These are phyloP conservation scores for Periglandula ipomoeae DNA, from an alignment of 2,329 filamentous ascomycete genomes.

Conservation along the genomic window DNA sequence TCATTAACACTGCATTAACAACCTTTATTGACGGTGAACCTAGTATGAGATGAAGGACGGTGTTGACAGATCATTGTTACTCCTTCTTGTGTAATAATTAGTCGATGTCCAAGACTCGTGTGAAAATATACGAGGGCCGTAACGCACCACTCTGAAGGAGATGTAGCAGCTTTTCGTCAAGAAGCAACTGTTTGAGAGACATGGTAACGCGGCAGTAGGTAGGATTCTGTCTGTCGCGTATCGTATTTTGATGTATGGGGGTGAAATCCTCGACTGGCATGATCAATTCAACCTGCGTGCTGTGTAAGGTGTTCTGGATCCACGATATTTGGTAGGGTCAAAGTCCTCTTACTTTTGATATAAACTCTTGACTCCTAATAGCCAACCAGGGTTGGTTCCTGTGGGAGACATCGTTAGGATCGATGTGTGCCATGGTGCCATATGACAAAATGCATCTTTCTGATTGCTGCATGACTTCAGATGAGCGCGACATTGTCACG, in stretches of 20 bases:
- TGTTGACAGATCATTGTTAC: slow-evolving; percentile 80
- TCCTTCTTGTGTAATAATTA: slow-evolving; percentile 44
- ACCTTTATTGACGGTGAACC: slow-evolving; percentile 65
- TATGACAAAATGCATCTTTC: slow-evolving; percentile 69
- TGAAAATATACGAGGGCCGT: neutral
- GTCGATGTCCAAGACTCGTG: neutral
- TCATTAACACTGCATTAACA: slow-evolving; percentile 12
- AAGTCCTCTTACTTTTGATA: slow-evolving; percentile 49
- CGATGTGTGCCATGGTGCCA: slow-evolving; percentile 58
- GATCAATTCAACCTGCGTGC: slow-evolving; percentile 55
- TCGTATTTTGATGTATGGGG: slow-evolving; percentile 42
- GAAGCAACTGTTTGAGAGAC: slow-evolving; percentile 61
- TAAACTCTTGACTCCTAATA: slow-evolving; percentile 55
- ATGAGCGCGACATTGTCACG: slow-evolving; percentile 33
- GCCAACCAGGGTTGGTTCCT: slow-evolving; percentile 71
- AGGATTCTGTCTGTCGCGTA: slow-evolving; percentile 25
- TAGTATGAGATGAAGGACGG: slow-evolving; percentile 57
- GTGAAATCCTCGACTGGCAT: slow-evolving; percentile 56
- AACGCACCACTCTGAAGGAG: slow-evolving; percentile 69
- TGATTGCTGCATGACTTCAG: slow-evolving; percentile 39
- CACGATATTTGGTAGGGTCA: neutral
- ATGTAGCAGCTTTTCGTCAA: slow-evolving; percentile 68
- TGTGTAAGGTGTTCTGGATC: neutral
- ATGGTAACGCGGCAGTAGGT: slow-evolving; percentile 62
- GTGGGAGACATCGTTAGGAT: slow-evolving; percentile 58